Percentiles rank a stretch among this genome's conserved stretches.
Conservation (phyloP, 2,329 filamentous ascomycete genomes). For the Microcera coccophila region DNA sequence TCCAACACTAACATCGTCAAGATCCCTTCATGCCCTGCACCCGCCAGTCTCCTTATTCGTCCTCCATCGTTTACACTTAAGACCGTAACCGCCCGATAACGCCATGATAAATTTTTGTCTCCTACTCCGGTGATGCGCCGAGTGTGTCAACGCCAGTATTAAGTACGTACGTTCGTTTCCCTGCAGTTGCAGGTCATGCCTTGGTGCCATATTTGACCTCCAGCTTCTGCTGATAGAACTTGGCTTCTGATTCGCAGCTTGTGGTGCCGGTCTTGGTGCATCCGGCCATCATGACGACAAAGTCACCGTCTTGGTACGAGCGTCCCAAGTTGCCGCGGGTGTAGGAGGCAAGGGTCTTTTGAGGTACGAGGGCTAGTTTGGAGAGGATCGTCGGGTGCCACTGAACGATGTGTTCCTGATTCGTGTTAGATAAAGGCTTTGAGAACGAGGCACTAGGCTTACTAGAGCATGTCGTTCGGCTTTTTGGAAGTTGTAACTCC, state of each 20-base stretch:
- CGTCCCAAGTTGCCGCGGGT: constrained; percentile 53
- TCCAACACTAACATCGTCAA: neutral
- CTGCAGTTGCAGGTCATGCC: neutral
- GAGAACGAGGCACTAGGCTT: constrained; percentile 31
- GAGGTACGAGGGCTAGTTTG: constrained; percentile 84
- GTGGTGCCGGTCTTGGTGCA: constrained; percentile 58
- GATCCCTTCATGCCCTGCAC: neutral
- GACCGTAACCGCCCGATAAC: neutral
- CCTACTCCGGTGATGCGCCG: constrained; percentile 1
- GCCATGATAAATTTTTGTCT: constrained; percentile 1
- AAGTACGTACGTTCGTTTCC: neutral
- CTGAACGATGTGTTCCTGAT: constrained; percentile 79
- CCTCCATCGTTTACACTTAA: neutral
- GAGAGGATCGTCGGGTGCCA: constrained; percentile 97
- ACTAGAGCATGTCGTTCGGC: constrained; percentile 89
- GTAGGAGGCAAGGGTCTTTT: constrained; percentile 79
- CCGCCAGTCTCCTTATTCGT: neutral
- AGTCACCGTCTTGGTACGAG: constrained; percentile 76
- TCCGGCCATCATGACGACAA: constrained; percentile 72
- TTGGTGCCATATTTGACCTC: constrained; percentile 35
- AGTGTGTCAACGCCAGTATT: neutral
- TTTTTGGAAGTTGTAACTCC: constrained; percentile 94
- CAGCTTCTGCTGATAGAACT: constrained; percentile 47
- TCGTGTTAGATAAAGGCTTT: constrained; percentile 23
- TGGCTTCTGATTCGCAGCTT: constrained; percentile 70